Percentiles rank a stretch among this genome's conserved stretches.
phyloP scores from a whole-genome alignment of 495 filamentous ascomycete genomes.

The Hypoxylon lienhwacheense region DNA sequence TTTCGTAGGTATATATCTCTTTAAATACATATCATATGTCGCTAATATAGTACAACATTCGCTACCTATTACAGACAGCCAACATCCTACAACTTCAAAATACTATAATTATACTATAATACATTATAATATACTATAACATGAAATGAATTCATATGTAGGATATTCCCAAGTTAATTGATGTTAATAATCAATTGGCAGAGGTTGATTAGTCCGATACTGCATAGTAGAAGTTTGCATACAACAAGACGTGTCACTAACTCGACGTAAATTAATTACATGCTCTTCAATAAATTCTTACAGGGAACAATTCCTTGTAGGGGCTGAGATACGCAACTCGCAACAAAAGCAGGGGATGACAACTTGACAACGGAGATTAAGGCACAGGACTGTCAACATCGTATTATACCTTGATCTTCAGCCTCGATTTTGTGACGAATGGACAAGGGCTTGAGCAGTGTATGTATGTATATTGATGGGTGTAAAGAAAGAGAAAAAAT shows the following conservation, averaged over 20 bases:
- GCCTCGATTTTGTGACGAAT: not conserved
- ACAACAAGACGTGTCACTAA: not conserved
- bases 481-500: too few relatives aligned
- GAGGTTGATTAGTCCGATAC: too few relatives aligned
- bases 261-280: slow-evolving; percentile 21
- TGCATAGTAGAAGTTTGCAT: too few relatives aligned
- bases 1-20: not conserved
- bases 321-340: slow-evolving; percentile 3
- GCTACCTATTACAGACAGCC: too few relatives aligned
- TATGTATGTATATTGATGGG: too few relatives aligned
- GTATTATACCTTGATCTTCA: slow-evolving; percentile 1
- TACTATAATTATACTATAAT: too few relatives aligned
- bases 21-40: not conserved
- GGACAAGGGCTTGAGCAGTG: not conserved
- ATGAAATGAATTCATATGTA: too few relatives aligned
- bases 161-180: too few relatives aligned
- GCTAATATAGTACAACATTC: too few relatives aligned
- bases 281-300: slow-evolving; percentile 12
- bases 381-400: slow-evolving; percentile 9
- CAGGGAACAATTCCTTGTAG: slow-evolving; percentile 14
- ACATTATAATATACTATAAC: too few relatives aligned
- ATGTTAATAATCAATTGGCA: too few relatives aligned
- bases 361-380: slow-evolving; percentile 31
- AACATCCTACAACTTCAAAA: too few relatives aligned
- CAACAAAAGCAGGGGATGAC: slow-evolving; percentile 12